Percentiles rank a stretch among this genome's conserved stretches.
Evolutionary conservation across 2,329 filamentous ascomycete genomes (phyloP).

Genomic region (Claviceps digitariae): DNA sequence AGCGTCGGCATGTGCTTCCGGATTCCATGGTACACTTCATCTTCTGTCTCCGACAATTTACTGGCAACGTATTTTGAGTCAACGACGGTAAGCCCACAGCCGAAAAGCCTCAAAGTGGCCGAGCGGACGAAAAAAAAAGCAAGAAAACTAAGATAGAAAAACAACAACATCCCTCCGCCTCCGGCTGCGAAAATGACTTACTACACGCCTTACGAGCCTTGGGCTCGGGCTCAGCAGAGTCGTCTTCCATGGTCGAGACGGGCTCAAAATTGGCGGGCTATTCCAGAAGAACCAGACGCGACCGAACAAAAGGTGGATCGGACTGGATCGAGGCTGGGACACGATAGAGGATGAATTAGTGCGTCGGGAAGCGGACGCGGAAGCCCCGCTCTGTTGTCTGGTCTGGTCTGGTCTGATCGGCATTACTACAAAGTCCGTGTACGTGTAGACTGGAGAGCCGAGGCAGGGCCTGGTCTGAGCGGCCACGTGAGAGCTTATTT

Average conservation of each 20-base stretch:
- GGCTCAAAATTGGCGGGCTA: neutral
- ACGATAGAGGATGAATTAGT: neutral
- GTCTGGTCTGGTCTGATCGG: no score
- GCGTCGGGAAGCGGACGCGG: no score
- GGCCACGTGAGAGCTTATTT: neutral
- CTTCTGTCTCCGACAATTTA: conserved; percentile 18
- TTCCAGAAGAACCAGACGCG: neutral
- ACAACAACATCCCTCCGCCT: no score
- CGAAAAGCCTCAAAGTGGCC: no score
- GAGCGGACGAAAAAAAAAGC: no score
- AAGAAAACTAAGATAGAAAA: no score
- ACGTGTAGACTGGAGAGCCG: no score
- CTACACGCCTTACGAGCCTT: conserved; percentile 4
- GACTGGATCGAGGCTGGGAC: neutral
- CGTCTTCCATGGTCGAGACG: neutral
- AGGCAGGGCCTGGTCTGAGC: neutral
- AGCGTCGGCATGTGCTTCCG: conserved; percentile 20
- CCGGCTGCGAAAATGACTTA: no score
- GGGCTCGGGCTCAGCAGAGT: conserved; percentile 1
- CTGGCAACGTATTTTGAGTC: conserved; percentile 4
- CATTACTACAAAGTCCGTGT: neutral
- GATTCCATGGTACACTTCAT: conserved; percentile 25
- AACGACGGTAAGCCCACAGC: neutral
- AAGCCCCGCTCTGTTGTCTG: neutral
- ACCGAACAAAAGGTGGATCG: neutral